Evolutionary conservation across 2,329 filamentous ascomycete species (phyloP).

Genomic region (Nannizzia gypsea): DNA sequence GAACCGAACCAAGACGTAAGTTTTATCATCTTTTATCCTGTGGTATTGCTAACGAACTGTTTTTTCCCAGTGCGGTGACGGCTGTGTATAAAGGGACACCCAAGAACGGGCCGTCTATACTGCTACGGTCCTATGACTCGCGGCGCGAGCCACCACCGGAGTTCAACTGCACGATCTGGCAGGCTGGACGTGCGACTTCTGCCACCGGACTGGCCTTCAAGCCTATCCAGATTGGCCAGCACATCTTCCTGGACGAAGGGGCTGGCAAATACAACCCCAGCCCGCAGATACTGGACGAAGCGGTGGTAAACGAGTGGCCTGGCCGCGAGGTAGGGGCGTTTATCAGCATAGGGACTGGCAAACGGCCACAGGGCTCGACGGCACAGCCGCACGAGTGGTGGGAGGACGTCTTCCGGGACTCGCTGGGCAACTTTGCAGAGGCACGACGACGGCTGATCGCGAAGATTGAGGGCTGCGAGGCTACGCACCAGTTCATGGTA

Average conservation of each 20-base stretch:
- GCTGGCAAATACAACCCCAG: slow-evolving; percentile 84
- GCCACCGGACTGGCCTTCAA: slow-evolving; percentile 92
- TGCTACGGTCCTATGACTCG: slow-evolving; percentile 91
- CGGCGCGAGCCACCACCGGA: slow-evolving; percentile 81
- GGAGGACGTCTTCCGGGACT: slow-evolving; percentile 63
- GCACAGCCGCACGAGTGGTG: slow-evolving; percentile 64
- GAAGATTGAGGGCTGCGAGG: slow-evolving; percentile 93
- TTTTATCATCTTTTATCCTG: slow-evolving; percentile 13
- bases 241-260: slow-evolving; percentile 87
- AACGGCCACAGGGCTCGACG: slow-evolving; percentile 56
- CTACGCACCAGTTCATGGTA: slow-evolving; percentile 76
- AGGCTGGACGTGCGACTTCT: slow-evolving; percentile 87
- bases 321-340: slow-evolving; percentile 87
- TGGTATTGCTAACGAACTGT: background rate
- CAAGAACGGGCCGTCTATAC: slow-evolving; percentile 53
- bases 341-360: slow-evolving; percentile 87
- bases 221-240: slow-evolving; percentile 85
- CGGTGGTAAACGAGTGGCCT: slow-evolving; percentile 85
- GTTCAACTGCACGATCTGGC: slow-evolving; percentile 91
- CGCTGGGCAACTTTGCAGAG: slow-evolving; percentile 79
- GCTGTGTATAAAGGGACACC: slow-evolving; percentile 78
- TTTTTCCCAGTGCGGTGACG: slow-evolving; percentile 62
- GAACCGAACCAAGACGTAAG: slow-evolving; percentile 79
- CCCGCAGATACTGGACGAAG: slow-evolving; percentile 76
- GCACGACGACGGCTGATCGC: slow-evolving; percentile 70